Conservation (phyloP, 2,329 filamentous ascomycete species). For the Paraconiothyrium sp. region DNA sequence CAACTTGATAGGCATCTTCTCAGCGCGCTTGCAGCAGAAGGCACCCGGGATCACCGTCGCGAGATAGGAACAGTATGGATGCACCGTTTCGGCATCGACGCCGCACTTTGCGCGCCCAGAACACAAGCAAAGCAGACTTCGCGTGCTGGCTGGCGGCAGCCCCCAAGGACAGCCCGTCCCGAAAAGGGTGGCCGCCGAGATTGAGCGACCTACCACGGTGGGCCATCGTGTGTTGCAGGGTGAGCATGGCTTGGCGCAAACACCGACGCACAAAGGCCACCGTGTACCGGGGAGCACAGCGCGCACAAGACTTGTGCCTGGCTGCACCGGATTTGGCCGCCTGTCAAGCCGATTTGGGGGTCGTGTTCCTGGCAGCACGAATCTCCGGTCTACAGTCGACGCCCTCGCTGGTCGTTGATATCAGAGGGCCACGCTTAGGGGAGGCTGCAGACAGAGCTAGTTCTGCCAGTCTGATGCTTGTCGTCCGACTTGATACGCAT, state of each 20-base stretch:
- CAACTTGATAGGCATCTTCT: constrained; percentile 10
- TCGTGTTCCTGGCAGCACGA: not conserved
- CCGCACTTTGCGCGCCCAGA: constrained; percentile 12
- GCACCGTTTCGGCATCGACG: constrained; percentile 7
- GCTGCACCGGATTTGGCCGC: constrained; percentile 10
- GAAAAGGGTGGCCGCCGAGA: constrained; percentile 14
- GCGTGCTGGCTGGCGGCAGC: constrained; percentile 16
- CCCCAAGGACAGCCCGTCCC: constrained; percentile 15
- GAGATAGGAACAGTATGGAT: constrained; percentile 3
- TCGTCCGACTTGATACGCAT: constrained; percentile 25
- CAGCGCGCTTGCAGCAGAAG: constrained; percentile 17
- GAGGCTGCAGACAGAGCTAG: constrained; percentile 25
- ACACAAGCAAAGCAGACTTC: constrained; percentile 14
- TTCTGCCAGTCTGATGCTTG: constrained; percentile 27
- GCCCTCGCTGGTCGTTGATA: constrained; percentile 13
- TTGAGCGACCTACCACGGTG: constrained; percentile 10
- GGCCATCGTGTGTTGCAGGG: constrained; percentile 22
- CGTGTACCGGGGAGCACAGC: constrained; percentile 25
- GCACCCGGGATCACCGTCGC: not conserved
- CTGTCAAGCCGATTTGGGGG: constrained; percentile 12
- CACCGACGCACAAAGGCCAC: constrained; percentile 16
- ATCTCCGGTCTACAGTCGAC: not conserved
- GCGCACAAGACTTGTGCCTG: constrained; percentile 17
- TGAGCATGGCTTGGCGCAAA: constrained; percentile 25
- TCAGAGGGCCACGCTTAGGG: constrained; percentile 18